A percentile compares a stretch with the other conserved stretches of the same genome.
phyloP scores from a whole-genome alignment of 139 green algal genomes.

The Volvox reticuliferus region DNA sequence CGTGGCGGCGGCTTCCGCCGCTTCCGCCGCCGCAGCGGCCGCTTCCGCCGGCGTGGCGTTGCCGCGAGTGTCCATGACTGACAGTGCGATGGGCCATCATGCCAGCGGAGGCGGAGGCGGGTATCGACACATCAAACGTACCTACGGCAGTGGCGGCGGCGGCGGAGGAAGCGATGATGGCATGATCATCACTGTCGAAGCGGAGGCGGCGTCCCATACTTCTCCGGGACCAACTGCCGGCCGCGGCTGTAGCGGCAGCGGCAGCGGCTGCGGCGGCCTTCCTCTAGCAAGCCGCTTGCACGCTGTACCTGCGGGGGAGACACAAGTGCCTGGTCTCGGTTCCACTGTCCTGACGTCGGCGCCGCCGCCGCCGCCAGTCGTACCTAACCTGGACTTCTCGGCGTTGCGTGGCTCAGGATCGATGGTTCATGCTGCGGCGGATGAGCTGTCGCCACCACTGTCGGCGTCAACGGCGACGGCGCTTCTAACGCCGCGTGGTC shows the following conservation, averaged over 20 bases:
- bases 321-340: conserved; percentile 4
- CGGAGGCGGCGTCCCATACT: not conserved
- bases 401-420: not conserved
- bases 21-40: not conserved
- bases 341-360: conserved; percentile 40
- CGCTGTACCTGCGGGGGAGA: not conserved
- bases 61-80: not conserved
- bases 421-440: not conserved
- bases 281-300: not conserved
- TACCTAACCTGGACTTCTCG: conserved; percentile 16
- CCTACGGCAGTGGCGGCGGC: not conserved
- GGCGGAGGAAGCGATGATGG: not conserved
- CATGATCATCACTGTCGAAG: not conserved
- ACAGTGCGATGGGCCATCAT: conserved; percentile 45
- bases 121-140: not conserved
- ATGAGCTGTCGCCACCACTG: not conserved
- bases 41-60: not conserved
- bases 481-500: not conserved
- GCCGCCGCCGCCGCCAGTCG: conserved; percentile 34
- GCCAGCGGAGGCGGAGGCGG: not conserved
- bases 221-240: not conserved
- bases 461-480: not conserved
- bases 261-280: too few relatives aligned
- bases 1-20: not conserved
- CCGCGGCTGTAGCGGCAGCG: too few relatives aligned